Percentiles rank a stretch among this genome's conserved stretches.
phyloP scores from a whole-genome alignment of 345 rosid species.

The Balakata baccata region DNA sequence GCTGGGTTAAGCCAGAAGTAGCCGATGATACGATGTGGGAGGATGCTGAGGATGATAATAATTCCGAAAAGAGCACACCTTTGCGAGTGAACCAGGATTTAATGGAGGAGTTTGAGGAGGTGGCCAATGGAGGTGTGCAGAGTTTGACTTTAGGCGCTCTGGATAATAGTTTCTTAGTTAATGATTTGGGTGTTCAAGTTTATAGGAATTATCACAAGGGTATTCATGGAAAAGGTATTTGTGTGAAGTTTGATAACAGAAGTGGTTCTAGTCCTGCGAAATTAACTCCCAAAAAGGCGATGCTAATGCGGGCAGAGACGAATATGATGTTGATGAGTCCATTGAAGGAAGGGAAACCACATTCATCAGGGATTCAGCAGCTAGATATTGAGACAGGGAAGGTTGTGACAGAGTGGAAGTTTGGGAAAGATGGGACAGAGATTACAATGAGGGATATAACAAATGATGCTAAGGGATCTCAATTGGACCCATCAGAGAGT shows the following conservation, averaged over 20 bases:
- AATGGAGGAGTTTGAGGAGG: conserved; percentile 87
- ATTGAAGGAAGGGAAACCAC: conserved; percentile 61
- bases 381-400: conserved; percentile 83
- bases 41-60: conserved; percentile 56
- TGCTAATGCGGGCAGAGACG: conserved; percentile 92
- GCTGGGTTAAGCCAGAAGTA: conserved; percentile 81
- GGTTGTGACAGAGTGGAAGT: conserved; percentile 87
- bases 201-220: conserved; percentile 66
- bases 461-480: conserved; percentile 81
- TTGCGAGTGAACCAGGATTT: conserved; percentile 36
- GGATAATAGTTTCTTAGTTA: conserved; percentile 89
- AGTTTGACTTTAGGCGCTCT: conserved; percentile 80
- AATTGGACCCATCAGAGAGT: conserved; percentile 89
- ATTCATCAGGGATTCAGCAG: conserved; percentile 68
- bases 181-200: conserved; percentile 84
- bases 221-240: conserved; percentile 73
- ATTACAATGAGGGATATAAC: conserved; percentile 80
- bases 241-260: conserved; percentile 49
- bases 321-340: conserved; percentile 99
- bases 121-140: conserved; percentile 86
- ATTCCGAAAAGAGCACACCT: conserved; percentile 26
- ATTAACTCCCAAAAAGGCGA: conserved; percentile 69
- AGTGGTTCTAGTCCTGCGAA: conserved; percentile 29
- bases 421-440: conserved; percentile 85
- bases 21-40: conserved; percentile 98